Base-by-base conservation (phyloP, 2,329 filamentous ascomycete species). In the Paecilomyces fulvus region DNA sequence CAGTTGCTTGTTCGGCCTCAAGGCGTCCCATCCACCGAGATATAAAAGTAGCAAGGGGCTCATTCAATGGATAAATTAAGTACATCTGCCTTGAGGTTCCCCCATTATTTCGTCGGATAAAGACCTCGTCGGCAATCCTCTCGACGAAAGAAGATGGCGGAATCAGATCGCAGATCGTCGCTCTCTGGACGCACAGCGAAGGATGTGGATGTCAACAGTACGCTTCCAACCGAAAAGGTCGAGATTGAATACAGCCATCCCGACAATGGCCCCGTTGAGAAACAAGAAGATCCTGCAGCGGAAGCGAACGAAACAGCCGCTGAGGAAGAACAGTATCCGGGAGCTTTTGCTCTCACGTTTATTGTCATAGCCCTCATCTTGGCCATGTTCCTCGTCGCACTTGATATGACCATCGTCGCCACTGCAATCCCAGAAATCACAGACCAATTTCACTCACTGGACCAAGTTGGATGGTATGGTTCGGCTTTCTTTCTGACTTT, bases 401-500 rank as follows among this genome's bases (percentile, higher is more conserved):
- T 60, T 4, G 59, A 60, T 51, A 60, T 60, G 59, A 60, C 59
- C 1, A 73, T 72, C 50, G 67, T 71, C 30, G 66, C 69, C 9
- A 71, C 69, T 2, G 69, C 67, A 10, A 66, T 68, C 11, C 65
- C 65, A 4, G 50, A 57, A 25, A 67, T 68, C 57, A 67, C 64
- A 3, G 63, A 67, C 49, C 55, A 65, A 28, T 66, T 66, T 49
- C 55, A 65, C 23, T 59, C 56, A 12, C 61, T 73, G 20, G 62
- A 69, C 37, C 60, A 73, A 51, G 65, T 73, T 17, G 68, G 65
- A 10, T 73, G 69, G 70, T 73, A 73, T 55, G 70, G 68, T 3
- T 67, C 65, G 11, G 71, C 67, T 0, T 73, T 68, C 58, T 69
- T 74, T 57, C 56, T 74, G 54, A 71, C 71, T 0, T 53, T 67